These are phyloP conservation scores for Psidium guajava DNA, from an alignment of 345 rosid species.

Conservation along the genomic window DNA sequence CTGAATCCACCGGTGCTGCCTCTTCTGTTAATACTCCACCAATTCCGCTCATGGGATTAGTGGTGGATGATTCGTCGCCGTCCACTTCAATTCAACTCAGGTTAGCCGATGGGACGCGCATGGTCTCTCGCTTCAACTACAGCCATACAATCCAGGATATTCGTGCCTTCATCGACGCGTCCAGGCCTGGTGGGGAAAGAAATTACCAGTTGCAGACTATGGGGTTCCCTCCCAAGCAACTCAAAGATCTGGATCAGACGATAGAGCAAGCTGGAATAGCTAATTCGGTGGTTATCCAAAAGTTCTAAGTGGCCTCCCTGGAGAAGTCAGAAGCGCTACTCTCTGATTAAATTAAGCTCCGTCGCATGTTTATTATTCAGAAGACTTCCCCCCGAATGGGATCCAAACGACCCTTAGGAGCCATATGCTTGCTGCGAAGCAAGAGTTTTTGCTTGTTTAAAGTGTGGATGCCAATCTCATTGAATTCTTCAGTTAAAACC, in stretches of 20 bases:
- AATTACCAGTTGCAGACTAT: slow-evolving; percentile 70
- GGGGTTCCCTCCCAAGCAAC: slow-evolving; percentile 94
- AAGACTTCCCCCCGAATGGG: neutral
- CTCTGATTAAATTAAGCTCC: neutral
- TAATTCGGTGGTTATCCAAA: slow-evolving; percentile 88
- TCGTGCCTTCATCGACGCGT: slow-evolving; percentile 73
- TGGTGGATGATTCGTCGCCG: slow-evolving; percentile 48
- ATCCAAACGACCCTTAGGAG: neutral
- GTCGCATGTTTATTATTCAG: neutral
- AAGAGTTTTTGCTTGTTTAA: neutral
- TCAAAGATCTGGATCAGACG: slow-evolving; percentile 61
- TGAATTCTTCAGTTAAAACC: neutral
- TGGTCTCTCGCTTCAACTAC: slow-evolving; percentile 64
- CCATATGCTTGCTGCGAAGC: neutral
- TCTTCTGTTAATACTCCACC: slow-evolving; percentile 32
- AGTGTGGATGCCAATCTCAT: neutral
- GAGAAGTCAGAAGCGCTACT: neutral
- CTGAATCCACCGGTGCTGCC: slow-evolving; percentile 16
- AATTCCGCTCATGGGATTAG: slow-evolving; percentile 39
- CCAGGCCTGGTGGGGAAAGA: slow-evolving; percentile 56
- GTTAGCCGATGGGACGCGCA: slow-evolving; percentile 72
- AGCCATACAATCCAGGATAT: slow-evolving; percentile 68
- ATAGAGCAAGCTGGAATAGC: slow-evolving; percentile 86
- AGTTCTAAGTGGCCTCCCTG: slow-evolving; percentile 27
- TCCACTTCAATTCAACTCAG: slow-evolving; percentile 77